Evolutionary conservation across 2,329 filamentous ascomycete species (phyloP).

Genomic region (Trichoderma atrobrunneum): DNA sequence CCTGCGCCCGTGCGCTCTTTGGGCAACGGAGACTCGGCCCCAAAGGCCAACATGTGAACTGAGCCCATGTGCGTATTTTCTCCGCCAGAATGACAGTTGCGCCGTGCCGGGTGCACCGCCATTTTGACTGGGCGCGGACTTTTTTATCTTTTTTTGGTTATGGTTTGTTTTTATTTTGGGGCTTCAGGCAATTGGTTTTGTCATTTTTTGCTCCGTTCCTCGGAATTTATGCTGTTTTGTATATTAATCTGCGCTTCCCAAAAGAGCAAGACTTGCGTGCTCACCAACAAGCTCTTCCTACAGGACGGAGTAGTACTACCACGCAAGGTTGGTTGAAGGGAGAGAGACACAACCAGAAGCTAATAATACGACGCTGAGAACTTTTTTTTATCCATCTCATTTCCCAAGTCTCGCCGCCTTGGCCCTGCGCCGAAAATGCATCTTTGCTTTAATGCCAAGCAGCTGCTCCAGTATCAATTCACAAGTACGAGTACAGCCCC

Average conservation of each 20-base stretch:
- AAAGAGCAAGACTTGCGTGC: neutral
- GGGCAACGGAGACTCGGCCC: neutral
- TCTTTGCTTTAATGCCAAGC: neutral
- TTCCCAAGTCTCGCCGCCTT: neutral
- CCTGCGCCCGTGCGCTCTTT: neutral
- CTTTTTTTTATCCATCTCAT: neutral
- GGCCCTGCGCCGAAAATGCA: neutral
- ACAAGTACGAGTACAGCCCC: neutral
- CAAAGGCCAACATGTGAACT: neutral
- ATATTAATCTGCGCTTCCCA: neutral
- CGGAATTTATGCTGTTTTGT: neutral
- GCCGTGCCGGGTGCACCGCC: neutral
- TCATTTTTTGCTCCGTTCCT: neutral
- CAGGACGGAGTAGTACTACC: neutral
- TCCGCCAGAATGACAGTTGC: neutral
- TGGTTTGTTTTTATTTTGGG: neutral
- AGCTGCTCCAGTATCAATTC: neutral
- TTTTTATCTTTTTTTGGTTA: neutral
- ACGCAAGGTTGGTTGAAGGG: neutral
- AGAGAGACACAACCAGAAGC: neutral
- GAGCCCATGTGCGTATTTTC: neutral
- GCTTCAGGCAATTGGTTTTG: neutral
- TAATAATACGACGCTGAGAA: neutral
- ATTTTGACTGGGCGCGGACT: neutral
- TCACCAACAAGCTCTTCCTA: neutral